Percentiles rank a stretch among this genome's conserved stretches.
These are phyloP conservation scores for Didymella lethalis DNA, from an alignment of 2,329 filamentous ascomycete species.

Conservation along the genomic window DNA sequence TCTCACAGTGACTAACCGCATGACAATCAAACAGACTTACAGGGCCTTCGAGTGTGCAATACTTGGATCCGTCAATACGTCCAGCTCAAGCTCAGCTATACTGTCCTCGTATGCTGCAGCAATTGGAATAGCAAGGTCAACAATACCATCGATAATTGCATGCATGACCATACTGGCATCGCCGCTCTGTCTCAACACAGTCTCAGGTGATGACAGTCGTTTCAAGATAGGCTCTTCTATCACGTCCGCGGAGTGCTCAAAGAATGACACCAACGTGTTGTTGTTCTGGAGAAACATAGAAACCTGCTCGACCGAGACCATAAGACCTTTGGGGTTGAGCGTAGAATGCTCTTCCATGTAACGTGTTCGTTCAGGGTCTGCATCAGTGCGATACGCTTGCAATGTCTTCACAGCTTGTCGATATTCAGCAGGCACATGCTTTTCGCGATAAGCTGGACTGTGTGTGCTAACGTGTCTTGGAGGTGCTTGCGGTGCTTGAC, in stretches of 20 bases:
- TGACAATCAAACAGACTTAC: not conserved
- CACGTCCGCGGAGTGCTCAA: slow-evolving; percentile 85
- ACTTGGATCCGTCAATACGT: slow-evolving; percentile 81
- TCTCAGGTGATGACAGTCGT: slow-evolving; percentile 76
- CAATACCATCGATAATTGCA: slow-evolving; percentile 88
- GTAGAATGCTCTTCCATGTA: slow-evolving; percentile 89
- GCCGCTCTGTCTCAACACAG: slow-evolving; percentile 81
- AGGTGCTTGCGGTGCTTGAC: slow-evolving; percentile 31
- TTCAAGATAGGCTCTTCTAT: slow-evolving; percentile 82
- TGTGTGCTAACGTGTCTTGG: slow-evolving; percentile 37
- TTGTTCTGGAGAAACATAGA: slow-evolving; percentile 88
- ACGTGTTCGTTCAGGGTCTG: slow-evolving; percentile 80
- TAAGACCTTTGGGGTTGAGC: slow-evolving; percentile 71
- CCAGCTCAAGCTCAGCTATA: slow-evolving; percentile 85
- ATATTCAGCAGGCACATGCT: slow-evolving; percentile 18
- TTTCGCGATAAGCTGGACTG: slow-evolving; percentile 14
- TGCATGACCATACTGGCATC: slow-evolving; percentile 88
- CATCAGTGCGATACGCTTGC: slow-evolving; percentile 82
- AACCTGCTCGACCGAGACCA: slow-evolving; percentile 90
- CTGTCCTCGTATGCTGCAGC: slow-evolving; percentile 83
- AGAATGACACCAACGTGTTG: slow-evolving; percentile 93
- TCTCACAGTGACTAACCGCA: not conserved
- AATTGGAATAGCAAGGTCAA: slow-evolving; percentile 87
- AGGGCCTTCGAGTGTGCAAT: slow-evolving; percentile 75
- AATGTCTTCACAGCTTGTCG: slow-evolving; percentile 66